Conservation (phyloP, 345 rosid species). For the Heritiera fomes region DNA sequence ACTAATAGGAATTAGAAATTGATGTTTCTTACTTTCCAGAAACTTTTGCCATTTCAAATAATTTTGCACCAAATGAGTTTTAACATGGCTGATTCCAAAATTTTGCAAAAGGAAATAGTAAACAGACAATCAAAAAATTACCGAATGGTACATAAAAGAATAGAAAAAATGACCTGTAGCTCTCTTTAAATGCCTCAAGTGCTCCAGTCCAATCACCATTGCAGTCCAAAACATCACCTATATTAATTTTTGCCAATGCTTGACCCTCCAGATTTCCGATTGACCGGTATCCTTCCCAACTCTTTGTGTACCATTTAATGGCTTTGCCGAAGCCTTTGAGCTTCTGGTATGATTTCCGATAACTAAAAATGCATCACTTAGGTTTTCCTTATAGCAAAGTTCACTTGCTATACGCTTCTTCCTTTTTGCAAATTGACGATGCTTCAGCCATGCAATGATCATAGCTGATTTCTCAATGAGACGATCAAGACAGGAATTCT, state of each 20-base stretch:
- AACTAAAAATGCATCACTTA: slow-evolving; percentile 69
- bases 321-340: slow-evolving; percentile 75
- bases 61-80: background rate
- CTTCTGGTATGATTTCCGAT: slow-evolving; percentile 85
- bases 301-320: slow-evolving; percentile 67
- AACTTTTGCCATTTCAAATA: background rate
- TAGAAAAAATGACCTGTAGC: slow-evolving; percentile 54
- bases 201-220: slow-evolving; percentile 76
- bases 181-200: slow-evolving; percentile 70
- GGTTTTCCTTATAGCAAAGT: slow-evolving; percentile 84
- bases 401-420: slow-evolving; percentile 70
- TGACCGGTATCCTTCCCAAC: slow-evolving; percentile 67
- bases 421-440: slow-evolving; percentile 70
- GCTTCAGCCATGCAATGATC: slow-evolving; percentile 82
- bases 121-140: slow-evolving; percentile 15
- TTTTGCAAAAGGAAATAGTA: slow-evolving; percentile 5
- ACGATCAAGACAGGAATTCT: slow-evolving; percentile 62
- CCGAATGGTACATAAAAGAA: slow-evolving; percentile 13
- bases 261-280: slow-evolving; percentile 94
- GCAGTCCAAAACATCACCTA: slow-evolving; percentile 74
- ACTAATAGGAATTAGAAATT: slow-evolving; percentile 2
- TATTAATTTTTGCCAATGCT: slow-evolving; percentile 76
- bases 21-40: background rate
- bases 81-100: background rate
- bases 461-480: slow-evolving; percentile 79